Evolutionary conservation across 2,329 filamentous ascomycete species (phyloP).

Genomic region (Penicillium sp.): DNA sequence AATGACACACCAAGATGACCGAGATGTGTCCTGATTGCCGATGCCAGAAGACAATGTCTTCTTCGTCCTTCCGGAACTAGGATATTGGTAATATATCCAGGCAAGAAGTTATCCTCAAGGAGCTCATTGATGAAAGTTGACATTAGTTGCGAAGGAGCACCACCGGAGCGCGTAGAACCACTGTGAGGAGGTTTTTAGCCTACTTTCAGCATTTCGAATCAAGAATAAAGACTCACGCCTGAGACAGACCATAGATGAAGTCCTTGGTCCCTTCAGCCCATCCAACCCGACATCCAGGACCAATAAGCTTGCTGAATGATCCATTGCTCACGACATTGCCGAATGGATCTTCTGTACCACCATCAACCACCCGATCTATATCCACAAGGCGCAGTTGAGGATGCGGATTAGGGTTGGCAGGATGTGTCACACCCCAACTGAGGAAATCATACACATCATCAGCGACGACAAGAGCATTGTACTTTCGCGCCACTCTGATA

Average conservation of each 20-base stretch:
- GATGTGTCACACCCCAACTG: slow-evolving; percentile 55
- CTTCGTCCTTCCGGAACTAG: slow-evolving; percentile 29
- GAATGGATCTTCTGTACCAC: slow-evolving; percentile 57
- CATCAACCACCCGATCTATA: slow-evolving; percentile 64
- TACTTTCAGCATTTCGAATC: slow-evolving; percentile 3
- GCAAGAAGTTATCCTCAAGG: slow-evolving; percentile 47
- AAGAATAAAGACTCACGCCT: slow-evolving; percentile 45
- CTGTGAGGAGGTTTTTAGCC: slow-evolving; percentile 3
- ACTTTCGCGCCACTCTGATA: slow-evolving; percentile 67
- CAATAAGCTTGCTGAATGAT: slow-evolving; percentile 79
- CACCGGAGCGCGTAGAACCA: slow-evolving; percentile 47
- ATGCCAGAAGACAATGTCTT: slow-evolving; percentile 4
- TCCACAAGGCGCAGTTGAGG: slow-evolving; percentile 69
- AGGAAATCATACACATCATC: slow-evolving; percentile 93
- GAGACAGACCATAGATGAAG: slow-evolving; percentile 53
- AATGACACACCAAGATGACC: slow-evolving; percentile 12
- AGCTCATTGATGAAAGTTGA: slow-evolving; percentile 55
- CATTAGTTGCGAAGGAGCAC: slow-evolving; percentile 55
- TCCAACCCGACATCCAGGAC: slow-evolving; percentile 74
- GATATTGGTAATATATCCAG: slow-evolving; percentile 49
- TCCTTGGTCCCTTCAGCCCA: slow-evolving; percentile 72
- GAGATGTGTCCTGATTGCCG: slow-evolving; percentile 9
- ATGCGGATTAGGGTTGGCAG: background rate
- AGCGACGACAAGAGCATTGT: slow-evolving; percentile 72
- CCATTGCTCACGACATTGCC: slow-evolving; percentile 79